Conservation (phyloP, 1,139 yeast species). For the Geotrichum phurueaensis region DNA sequence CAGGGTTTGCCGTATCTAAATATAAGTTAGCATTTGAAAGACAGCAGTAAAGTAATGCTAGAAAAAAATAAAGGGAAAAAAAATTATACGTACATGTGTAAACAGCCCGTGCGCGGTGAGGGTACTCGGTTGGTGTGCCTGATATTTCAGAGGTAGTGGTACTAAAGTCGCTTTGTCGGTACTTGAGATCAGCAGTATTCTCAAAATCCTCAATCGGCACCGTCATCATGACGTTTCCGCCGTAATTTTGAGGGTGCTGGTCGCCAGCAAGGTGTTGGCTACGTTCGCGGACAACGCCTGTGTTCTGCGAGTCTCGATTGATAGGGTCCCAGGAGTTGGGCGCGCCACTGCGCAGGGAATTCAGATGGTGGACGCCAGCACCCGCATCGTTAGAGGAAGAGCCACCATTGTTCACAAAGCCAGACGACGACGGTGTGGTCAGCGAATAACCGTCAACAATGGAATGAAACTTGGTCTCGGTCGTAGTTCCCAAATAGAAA, state of each 20-base stretch:
- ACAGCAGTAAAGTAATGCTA: neutral
- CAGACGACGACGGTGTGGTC: too few species aligned
- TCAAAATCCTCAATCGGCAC: neutral
- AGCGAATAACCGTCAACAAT: neutral
- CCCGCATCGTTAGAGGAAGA: neutral
- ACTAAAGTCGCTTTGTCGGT: neutral
- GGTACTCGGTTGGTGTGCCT: conserved; percentile 47
- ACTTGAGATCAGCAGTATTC: neutral
- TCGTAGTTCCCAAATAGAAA: conserved; percentile 55
- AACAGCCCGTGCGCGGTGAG: conserved; percentile 73
- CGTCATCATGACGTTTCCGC: neutral
- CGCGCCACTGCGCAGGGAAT: neutral
- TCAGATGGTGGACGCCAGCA: neutral
- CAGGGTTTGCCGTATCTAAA: conserved; percentile 36
- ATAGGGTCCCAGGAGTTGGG: conserved; percentile 12
- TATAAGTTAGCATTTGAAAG: neutral
- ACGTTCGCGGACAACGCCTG: neutral
- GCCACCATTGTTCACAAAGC: neutral
- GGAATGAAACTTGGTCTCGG: neutral
- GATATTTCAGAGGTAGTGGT: conserved; percentile 19
- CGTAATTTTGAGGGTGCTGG: neutral
- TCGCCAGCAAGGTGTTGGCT: neutral
- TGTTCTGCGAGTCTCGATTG: neutral
- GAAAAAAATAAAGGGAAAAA: neutral
- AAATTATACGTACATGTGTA: neutral